Percentiles rank a stretch among this genome's conserved stretches.
Conservation (phyloP, 78 protist genomes). For the Fonticula alba region DNA sequence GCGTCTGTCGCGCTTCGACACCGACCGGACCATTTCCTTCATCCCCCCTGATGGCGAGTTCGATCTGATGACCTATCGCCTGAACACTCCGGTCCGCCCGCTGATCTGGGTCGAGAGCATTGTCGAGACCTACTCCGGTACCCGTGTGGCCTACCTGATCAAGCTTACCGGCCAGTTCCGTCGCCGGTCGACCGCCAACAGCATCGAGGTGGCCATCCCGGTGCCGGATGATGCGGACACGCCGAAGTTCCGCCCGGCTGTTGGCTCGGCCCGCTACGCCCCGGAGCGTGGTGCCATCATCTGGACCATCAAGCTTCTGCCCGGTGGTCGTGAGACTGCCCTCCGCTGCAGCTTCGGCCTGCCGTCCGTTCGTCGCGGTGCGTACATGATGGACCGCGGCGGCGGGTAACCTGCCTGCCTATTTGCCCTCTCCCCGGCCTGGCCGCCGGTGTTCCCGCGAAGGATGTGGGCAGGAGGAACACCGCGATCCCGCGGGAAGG, state of each 20-base stretch:
- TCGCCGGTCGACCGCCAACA: constrained; percentile 72
- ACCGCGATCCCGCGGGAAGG: too few species aligned
- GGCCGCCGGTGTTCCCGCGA: too few species aligned
- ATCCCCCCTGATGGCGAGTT: constrained; percentile 98
- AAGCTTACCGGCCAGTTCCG: constrained; percentile 80
- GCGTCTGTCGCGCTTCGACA: constrained; percentile 77
- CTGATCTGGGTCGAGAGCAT: constrained; percentile 77
- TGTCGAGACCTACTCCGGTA: constrained; percentile 57
- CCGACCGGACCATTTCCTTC: constrained; percentile 90
- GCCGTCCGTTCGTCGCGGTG: constrained; percentile 45
- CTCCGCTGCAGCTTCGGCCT: constrained; percentile 84
- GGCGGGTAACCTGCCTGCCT: not conserved
- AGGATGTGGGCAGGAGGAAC: too few species aligned
- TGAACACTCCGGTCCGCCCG: constrained; percentile 75
- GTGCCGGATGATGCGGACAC: constrained; percentile 91
- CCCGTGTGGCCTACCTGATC: constrained; percentile 73
- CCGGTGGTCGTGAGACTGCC: constrained; percentile 62
- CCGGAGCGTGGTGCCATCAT: constrained; percentile 76
- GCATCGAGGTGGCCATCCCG: constrained; percentile 79
- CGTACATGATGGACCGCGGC: not conserved
- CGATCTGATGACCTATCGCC: constrained; percentile 92
- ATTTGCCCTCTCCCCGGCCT: not conserved
- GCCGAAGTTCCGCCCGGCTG: constrained; percentile 56
- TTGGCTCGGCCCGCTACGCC: constrained; percentile 72
- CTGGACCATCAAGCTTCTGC: constrained; percentile 92